Percentiles rank a stretch among this genome's conserved stretches.
Conservation (phyloP, 148 eudicot genomes). For the Rhododendron simsii region DNA sequence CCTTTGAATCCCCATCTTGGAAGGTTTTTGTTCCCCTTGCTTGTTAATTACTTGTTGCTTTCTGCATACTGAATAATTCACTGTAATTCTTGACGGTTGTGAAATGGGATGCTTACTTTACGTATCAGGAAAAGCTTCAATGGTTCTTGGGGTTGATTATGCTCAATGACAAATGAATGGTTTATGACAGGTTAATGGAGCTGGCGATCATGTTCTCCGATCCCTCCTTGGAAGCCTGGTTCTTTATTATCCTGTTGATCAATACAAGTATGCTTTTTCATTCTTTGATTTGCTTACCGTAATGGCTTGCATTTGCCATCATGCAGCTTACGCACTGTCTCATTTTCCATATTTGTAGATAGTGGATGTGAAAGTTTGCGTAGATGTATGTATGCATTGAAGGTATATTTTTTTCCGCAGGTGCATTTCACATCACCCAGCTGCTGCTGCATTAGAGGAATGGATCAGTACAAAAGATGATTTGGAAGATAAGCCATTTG, state of each 20-base stretch:
- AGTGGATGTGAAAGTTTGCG: neutral
- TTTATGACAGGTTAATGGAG: constrained; percentile 81
- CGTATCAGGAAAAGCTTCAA: neutral
- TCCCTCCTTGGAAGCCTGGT: constrained; percentile 90
- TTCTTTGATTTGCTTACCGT: neutral
- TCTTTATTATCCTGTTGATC: constrained; percentile 87
- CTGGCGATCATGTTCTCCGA: constrained; percentile 92
- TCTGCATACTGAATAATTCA: neutral
- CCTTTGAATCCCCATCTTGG: constrained; percentile 97
- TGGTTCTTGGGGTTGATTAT: constrained; percentile 4
- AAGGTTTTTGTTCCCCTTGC: constrained; percentile 48
- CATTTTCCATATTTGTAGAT: neutral
- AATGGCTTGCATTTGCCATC: neutral
- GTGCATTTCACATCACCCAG: constrained; percentile 66
- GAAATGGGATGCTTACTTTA: neutral
- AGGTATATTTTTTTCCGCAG: constrained; percentile 27
- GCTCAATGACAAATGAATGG: constrained; percentile 4
- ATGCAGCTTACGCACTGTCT: neutral
- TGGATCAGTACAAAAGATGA: constrained; percentile 83
- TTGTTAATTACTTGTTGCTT: constrained; percentile 1
- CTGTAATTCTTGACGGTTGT: neutral
- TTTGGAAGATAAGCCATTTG: constrained; percentile 39
- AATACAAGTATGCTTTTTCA: constrained; percentile 61
- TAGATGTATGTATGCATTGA: neutral
- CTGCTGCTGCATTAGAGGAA: constrained; percentile 64